Base-by-base conservation (phyloP, 1,139 yeast genomes). In the Hansenula lynferdii region DNA sequence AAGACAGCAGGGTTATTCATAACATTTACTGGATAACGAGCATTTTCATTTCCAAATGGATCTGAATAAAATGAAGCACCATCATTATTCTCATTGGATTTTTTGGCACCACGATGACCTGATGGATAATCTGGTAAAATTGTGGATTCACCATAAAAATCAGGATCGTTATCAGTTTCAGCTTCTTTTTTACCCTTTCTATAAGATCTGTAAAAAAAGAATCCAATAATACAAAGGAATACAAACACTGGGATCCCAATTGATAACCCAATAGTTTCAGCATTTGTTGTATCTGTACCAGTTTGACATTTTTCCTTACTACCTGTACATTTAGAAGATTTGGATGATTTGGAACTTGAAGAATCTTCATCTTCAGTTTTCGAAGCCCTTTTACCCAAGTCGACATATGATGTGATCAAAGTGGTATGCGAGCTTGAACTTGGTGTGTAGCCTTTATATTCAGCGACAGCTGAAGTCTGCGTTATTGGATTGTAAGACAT, bases 141-240 rank as follows among this genome's bases (percentile, higher is more conserved):
- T 6, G 87, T 84, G 34, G 81, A 81, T 48, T 83, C 90, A 23
- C 86, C 89, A 51, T 80, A 83, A 54, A 83, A 83, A 53, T 83
- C 90, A 2, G 92, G 90, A 58, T 83, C 90, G 47, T 77, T 74
- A 49, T 81, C 89, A 58, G 73, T 67, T 37, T 69, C 61, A 46
- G 78, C 63, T 47, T 67, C 72, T 51, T 72, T 75, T 55, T 76
- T 80, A 44, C 76, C 77, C 52, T 75, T 78, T 42, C 75, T 65
- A 54, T 80, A 82, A 29, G 76, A 76, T 47, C 74, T 69, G 51
- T 62, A 67, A 28, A 79, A 57, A 44, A 82, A 74, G 43, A 57
- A 65, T 1, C 75, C 72, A 33, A 84, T 60, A 10, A 76, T 67
- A 3, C 65, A 24, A 4, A 65, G 48, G 32, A 80, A 72, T 6